phyloP scores from a whole-genome alignment of 176 grass and related monocot species.

The Lolium multiflorum region DNA sequence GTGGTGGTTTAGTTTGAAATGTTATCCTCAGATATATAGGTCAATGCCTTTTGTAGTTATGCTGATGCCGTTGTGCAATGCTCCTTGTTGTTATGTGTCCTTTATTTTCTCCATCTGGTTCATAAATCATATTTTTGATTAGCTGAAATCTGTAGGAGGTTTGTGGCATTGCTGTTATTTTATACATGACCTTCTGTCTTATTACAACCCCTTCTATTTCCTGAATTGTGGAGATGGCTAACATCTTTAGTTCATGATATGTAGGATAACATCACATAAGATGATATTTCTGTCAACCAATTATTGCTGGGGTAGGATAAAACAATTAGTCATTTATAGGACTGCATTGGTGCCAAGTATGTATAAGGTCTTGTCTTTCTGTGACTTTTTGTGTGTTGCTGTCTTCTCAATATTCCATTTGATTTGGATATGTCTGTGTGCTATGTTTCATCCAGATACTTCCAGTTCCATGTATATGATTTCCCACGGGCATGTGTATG shows the following conservation, averaged over 20 bases:
- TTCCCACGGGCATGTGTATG: neutral
- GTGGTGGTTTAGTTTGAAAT: slow-evolving; percentile 9
- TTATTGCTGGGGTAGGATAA: slow-evolving; percentile 94
- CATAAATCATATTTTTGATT: no score
- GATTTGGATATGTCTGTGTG: neutral
- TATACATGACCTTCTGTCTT: no score
- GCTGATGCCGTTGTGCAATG: neutral
- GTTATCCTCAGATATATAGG: neutral
- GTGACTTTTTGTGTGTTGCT: no score
- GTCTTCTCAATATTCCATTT: neutral
- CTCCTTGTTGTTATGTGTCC: neutral
- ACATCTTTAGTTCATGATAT: slow-evolving; percentile 27
- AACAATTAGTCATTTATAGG: slow-evolving; percentile 82
- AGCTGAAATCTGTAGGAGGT: neutral
- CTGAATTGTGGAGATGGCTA: neutral
- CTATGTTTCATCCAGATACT: neutral
- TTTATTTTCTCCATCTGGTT: no score
- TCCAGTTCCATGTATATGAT: no score
- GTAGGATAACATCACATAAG: no score
- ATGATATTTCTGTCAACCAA: slow-evolving; percentile 89
- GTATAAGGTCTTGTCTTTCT: no score
- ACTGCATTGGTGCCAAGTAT: slow-evolving; percentile 97
- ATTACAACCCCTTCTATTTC: neutral
- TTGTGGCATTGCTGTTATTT: neutral
- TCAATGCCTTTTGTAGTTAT: neutral